These are phyloP conservation scores for Golubevia sp. DNA, from an alignment of 1,284 basidiomycete genomes.

Conservation along the genomic window DNA sequence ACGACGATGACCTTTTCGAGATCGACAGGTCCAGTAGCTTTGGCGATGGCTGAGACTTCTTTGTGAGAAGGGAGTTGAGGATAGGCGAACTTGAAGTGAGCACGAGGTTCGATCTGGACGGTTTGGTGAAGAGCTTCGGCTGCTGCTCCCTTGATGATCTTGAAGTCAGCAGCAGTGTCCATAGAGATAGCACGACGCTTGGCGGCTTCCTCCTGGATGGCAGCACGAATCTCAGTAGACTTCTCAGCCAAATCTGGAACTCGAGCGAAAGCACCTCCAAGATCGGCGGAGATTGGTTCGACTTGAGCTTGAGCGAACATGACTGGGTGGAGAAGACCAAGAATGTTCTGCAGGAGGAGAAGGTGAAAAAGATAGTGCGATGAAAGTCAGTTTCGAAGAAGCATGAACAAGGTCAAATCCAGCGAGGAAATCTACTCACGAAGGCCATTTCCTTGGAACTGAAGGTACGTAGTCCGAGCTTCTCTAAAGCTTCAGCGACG, in stretches of 20 bases:
- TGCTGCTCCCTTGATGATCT: conserved; percentile 84
- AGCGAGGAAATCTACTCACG: no score
- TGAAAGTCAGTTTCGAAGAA: no score
- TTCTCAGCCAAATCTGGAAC: conserved; percentile 47
- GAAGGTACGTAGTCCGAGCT: conserved; percentile 93
- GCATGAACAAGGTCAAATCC: no score
- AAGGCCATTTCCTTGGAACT: conserved; percentile 99
- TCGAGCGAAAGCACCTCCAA: conserved; percentile 17
- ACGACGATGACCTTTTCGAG: conserved; percentile 93
- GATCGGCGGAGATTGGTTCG: conserved; percentile 96
- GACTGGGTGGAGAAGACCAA: conserved; percentile 96
- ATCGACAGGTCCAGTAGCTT: conserved; percentile 68
- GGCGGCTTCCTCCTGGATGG: conserved; percentile 78
- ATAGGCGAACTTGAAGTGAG: conserved; percentile 96
- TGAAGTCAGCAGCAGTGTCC: conserved; percentile 94
- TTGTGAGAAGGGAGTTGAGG: conserved; percentile 71
- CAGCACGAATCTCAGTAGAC: conserved; percentile 70
- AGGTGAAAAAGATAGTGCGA: no score
- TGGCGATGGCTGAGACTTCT: conserved; percentile 70
- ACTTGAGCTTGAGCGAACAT: conserved; percentile 99
- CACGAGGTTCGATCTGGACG: conserved; percentile 88
- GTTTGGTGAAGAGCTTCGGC: conserved; percentile 92
- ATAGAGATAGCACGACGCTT: conserved; percentile 88
- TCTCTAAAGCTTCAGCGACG: conserved; percentile 90
- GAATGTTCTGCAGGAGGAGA: no score